A percentile compares a stretch with the other conserved stretches of the same genome.
phyloP scores from a whole-genome alignment of 2,329 filamentous ascomycete genomes.

The Scedosporium aurantiacum region DNA sequence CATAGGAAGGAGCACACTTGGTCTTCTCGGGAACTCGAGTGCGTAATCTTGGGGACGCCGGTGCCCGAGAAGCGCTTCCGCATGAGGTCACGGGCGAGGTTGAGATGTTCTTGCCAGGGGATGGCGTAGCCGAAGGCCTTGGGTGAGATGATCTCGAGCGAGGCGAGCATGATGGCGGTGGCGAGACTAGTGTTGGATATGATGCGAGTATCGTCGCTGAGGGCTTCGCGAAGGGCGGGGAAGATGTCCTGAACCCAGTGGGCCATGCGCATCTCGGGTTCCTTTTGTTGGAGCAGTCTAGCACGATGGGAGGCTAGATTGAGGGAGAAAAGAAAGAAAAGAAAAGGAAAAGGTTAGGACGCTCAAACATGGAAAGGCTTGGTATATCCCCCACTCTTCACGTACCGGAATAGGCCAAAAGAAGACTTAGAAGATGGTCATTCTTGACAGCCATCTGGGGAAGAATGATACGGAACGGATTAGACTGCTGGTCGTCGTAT shows the following conservation, averaged over 20 bases:
- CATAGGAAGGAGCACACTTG: constrained; percentile 61
- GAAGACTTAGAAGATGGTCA: constrained; percentile 61
- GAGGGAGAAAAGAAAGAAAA: background rate
- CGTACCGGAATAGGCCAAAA: constrained; percentile 61
- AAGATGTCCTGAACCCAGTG: constrained; percentile 73
- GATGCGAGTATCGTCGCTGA: constrained; percentile 48
- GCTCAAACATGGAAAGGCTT: too few relatives aligned
- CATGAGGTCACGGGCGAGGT: constrained; percentile 66
- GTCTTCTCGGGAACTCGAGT: constrained; percentile 23
- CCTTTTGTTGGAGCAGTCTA: constrained; percentile 58
- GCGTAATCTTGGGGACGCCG: constrained; percentile 18
- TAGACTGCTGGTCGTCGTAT: constrained; percentile 40
- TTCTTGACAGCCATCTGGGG: constrained; percentile 56
- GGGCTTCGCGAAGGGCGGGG: constrained; percentile 55
- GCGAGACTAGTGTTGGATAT: constrained; percentile 66
- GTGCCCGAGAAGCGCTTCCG: constrained; percentile 36
- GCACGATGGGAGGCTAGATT: constrained; percentile 61
- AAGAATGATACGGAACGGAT: constrained; percentile 38
- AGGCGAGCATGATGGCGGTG: constrained; percentile 75
- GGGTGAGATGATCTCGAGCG: constrained; percentile 72
- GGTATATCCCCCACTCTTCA: background rate
- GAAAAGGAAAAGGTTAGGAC: background rate
- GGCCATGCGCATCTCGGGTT: constrained; percentile 68
- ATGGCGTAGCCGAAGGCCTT: constrained; percentile 71
- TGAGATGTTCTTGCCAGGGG: constrained; percentile 70